A percentile compares a stretch with the other conserved stretches of the same genome.
Conservation (phyloP, 805 yeast genomes). For the Geotrichum ghanense region DNA sequence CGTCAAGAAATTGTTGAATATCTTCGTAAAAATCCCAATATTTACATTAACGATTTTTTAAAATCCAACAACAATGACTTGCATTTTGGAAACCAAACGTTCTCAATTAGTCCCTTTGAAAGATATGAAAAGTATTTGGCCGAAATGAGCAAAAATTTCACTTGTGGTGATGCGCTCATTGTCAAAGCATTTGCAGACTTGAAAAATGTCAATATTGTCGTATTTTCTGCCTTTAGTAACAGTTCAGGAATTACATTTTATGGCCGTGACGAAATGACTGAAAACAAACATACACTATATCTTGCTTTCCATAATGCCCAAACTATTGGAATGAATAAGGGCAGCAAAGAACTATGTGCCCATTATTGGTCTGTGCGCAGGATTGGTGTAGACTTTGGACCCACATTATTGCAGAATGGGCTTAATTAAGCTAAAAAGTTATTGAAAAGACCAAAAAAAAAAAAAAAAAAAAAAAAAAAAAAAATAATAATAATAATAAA, state of each 20-base stretch:
- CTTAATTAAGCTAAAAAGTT: too few species aligned
- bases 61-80: too few species aligned
- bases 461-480: too few species aligned
- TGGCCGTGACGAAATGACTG: neutral
- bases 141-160: constrained; percentile 28
- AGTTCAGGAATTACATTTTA: neutral
- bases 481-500: too few species aligned
- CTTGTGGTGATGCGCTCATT: constrained; percentile 32
- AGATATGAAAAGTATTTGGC: constrained; percentile 25
- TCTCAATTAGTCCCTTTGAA: neutral
- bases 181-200: constrained; percentile 30
- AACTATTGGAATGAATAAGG: too few species aligned
- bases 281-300: constrained; percentile 17
- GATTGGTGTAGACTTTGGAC: neutral
- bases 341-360: neutral
- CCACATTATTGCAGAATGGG: too few species aligned
- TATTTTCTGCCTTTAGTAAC: constrained; percentile 26
- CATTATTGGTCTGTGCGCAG: neutral
- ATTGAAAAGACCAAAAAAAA: too few species aligned
- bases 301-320: constrained; percentile 22
- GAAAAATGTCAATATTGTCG: constrained; percentile 23
- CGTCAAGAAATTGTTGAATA: constrained; percentile 24
- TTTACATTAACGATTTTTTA: too few species aligned
- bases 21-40: too few species aligned
- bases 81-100: neutral